These are phyloP conservation scores for Microbotryomycetes sp. DNA, from an alignment of 1,284 basidiomycete genomes.

Conservation along the genomic window DNA sequence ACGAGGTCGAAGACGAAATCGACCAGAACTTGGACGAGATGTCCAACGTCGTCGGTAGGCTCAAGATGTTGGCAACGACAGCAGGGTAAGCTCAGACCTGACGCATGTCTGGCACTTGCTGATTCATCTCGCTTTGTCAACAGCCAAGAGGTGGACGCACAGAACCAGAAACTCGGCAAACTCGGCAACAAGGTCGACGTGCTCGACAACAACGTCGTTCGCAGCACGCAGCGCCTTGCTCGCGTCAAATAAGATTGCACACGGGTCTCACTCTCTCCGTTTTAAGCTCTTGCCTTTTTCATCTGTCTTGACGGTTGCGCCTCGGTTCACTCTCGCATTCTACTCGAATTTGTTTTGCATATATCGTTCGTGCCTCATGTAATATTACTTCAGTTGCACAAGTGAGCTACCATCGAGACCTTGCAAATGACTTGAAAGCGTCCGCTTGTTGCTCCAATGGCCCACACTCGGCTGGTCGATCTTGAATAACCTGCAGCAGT, in stretches of 20 bases:
- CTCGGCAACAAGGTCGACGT: constrained; percentile 55
- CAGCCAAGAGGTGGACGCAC: constrained; percentile 57
- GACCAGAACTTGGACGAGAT: constrained; percentile 91
- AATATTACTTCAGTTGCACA: too few species aligned
- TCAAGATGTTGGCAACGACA: constrained; percentile 75
- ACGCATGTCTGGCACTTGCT: constrained; percentile 29
- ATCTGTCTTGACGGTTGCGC: too few species aligned
- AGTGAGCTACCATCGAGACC: not conserved
- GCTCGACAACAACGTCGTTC: constrained; percentile 29
- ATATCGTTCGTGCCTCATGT: too few species aligned
- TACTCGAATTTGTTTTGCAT: too few species aligned
- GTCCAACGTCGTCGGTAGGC: constrained; percentile 63
- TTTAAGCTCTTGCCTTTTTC: too few species aligned
- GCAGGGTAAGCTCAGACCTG: constrained; percentile 55
- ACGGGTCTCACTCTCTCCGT: too few species aligned
- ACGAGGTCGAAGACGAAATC: constrained; percentile 70
- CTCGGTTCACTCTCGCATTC: too few species aligned
- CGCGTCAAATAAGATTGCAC: constrained; percentile 31
- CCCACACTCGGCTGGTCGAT: constrained; percentile 13
- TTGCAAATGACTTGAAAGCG: constrained; percentile 1
- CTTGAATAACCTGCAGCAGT: constrained; percentile 1
- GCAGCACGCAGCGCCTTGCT: constrained; percentile 26
- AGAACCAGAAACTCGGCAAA: constrained; percentile 62
- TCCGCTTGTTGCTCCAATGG: constrained; percentile 2
- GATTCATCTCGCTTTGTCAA: not conserved